These are phyloP conservation scores for Jatropha multifida DNA, from an alignment of 441 rosid genomes.

Conservation along the genomic window DNA sequence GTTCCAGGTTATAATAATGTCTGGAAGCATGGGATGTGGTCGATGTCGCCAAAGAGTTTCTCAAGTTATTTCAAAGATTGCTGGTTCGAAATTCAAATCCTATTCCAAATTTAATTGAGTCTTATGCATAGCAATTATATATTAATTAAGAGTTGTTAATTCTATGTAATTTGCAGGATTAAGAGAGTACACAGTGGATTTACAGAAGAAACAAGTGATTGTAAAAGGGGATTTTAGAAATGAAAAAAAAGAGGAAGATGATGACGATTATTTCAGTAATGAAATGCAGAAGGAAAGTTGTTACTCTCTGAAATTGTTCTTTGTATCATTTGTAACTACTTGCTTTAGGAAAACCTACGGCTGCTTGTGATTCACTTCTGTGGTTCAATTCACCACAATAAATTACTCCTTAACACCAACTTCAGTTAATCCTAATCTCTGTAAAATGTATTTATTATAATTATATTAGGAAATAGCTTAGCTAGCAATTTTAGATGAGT, in stretches of 20 bases:
- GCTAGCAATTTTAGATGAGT: too few relatives aligned
- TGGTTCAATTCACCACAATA: background rate
- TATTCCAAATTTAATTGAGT: too few relatives aligned
- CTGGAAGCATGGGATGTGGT: conserved; percentile 55
- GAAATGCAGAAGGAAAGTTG: conserved; percentile 15
- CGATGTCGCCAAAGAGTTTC: conserved; percentile 48
- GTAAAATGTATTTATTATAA: too few relatives aligned
- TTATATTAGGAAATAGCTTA: too few relatives aligned
- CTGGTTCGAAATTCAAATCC: conserved; percentile 34
- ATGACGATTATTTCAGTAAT: conserved; percentile 11
- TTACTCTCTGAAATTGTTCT: conserved; percentile 14
- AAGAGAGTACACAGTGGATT: conserved; percentile 55
- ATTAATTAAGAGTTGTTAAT: too few relatives aligned
- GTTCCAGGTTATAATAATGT: conserved; percentile 65
- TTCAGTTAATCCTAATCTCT: too few relatives aligned
- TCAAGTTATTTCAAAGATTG: conserved; percentile 43
- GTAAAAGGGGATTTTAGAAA: conserved; percentile 47
- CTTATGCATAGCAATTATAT: background rate
- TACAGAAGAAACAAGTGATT: conserved; percentile 42
- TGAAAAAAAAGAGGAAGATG: conserved; percentile 7
- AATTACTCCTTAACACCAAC: too few relatives aligned
- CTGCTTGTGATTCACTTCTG: background rate
- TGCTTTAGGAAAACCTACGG: conserved; percentile 16
- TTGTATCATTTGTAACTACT: conserved; percentile 18
- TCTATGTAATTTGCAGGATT: conserved; percentile 38